These are phyloP conservation scores for Chaetoscypha palmicola DNA, from an alignment of 2,329 filamentous ascomycete genomes.

Conservation along the genomic window DNA sequence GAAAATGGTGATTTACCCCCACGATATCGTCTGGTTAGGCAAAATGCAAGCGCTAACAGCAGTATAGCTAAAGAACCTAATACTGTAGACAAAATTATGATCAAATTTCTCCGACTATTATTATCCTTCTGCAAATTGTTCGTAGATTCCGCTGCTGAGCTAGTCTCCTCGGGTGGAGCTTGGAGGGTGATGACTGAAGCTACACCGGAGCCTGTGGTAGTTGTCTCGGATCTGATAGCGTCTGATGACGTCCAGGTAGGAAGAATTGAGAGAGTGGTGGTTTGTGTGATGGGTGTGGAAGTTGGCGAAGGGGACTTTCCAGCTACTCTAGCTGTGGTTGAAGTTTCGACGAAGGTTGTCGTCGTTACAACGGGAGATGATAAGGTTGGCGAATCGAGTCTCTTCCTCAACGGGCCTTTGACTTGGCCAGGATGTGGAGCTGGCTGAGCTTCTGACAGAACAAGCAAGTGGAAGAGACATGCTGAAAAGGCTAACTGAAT, in stretches of 20 bases:
- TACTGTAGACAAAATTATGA: slow-evolving; percentile 25
- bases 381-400: not conserved
- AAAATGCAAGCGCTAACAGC: slow-evolving; percentile 16
- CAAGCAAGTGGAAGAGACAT: slow-evolving; percentile 14
- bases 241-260: not conserved
- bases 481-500: slow-evolving; percentile 11
- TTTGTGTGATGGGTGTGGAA: slow-evolving; percentile 5
- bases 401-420: slow-evolving; percentile 6
- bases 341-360: slow-evolving; percentile 1
- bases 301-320: not conserved
- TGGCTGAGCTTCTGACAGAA: slow-evolving; percentile 4
- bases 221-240: not conserved
- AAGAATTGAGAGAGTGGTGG: slow-evolving; percentile 8
- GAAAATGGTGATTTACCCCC: slow-evolving; percentile 36
- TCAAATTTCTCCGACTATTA: slow-evolving; percentile 12
- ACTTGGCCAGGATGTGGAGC: slow-evolving; percentile 2
- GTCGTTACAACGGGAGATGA: not conserved
- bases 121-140: not conserved
- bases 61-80: slow-evolving; percentile 25
- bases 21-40: slow-evolving; percentile 21
- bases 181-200: not conserved
- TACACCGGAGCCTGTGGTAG: slow-evolving; percentile 2
- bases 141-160: not conserved
- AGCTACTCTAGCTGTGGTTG: slow-evolving; percentile 1
- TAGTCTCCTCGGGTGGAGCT: slow-evolving; percentile 1